A percentile compares a stretch with the other conserved stretches of the same genome.
These are phyloP conservation scores for Fusarium duplospermum DNA, from an alignment of 2,329 filamentous ascomycete genomes.

Conservation along the genomic window DNA sequence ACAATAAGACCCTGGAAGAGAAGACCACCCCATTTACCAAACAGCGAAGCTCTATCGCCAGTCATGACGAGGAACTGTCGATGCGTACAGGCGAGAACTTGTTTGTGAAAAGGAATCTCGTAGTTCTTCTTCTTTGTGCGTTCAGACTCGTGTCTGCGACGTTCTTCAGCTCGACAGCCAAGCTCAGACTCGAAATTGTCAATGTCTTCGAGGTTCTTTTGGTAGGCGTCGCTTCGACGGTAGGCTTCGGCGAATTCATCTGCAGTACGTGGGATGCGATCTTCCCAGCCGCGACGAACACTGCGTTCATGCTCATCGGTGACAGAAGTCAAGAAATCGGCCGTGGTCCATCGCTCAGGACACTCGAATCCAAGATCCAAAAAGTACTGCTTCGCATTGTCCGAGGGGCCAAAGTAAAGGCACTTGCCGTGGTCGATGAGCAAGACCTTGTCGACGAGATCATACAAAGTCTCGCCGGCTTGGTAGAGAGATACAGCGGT, in stretches of 20 bases:
- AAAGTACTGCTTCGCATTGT: slow-evolving; percentile 76
- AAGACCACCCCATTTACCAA: slow-evolving; percentile 84
- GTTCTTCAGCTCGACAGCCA: slow-evolving; percentile 57
- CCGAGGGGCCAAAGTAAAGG: slow-evolving; percentile 75
- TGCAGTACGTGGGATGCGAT: slow-evolving; percentile 74
- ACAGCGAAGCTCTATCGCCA: slow-evolving; percentile 79
- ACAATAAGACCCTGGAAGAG: slow-evolving; percentile 80
- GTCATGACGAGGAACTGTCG: slow-evolving; percentile 84
- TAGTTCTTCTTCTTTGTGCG: slow-evolving; percentile 77
- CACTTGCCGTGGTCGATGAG: slow-evolving; percentile 79
- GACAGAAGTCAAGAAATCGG: slow-evolving; percentile 82
- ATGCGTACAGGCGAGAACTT: slow-evolving; percentile 76
- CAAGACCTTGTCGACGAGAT: slow-evolving; percentile 79
- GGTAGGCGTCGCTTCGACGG: slow-evolving; percentile 70
- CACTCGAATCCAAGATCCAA: slow-evolving; percentile 78
- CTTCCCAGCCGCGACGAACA: slow-evolving; percentile 74
- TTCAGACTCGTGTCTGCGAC: slow-evolving; percentile 72
- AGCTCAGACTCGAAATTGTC: slow-evolving; percentile 72
- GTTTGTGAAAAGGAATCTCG: slow-evolving; percentile 79
- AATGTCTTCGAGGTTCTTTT: slow-evolving; percentile 70
- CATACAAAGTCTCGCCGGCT: slow-evolving; percentile 73
- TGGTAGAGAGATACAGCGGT: slow-evolving; percentile 80
- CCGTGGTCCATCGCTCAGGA: slow-evolving; percentile 76
- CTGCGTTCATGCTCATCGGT: slow-evolving; percentile 78
- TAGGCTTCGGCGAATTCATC: slow-evolving; percentile 76